phyloP scores from a whole-genome alignment of 2,329 filamentous ascomycete species.

The Aspergillus sp. region DNA sequence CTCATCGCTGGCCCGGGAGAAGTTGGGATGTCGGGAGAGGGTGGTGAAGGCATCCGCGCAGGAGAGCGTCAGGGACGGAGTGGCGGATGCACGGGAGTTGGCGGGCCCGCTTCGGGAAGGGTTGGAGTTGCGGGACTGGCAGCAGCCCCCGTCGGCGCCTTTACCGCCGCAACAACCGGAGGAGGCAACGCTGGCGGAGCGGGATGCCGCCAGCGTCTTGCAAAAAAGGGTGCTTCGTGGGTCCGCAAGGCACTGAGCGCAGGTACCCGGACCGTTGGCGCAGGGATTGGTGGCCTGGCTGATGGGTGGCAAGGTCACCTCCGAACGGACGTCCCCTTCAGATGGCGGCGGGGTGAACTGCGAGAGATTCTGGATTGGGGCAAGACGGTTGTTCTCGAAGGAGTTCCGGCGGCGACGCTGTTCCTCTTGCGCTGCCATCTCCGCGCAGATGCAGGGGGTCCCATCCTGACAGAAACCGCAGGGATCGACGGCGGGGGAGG shows the following conservation, averaged over 20 bases:
- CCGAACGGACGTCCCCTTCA: slow-evolving; percentile 57
- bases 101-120: slow-evolving; percentile 21
- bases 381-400: slow-evolving; percentile 39
- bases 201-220: slow-evolving; percentile 70
- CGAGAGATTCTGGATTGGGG: slow-evolving; percentile 47
- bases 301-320: slow-evolving; percentile 45
- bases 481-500: slow-evolving; percentile 56
- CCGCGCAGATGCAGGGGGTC: slow-evolving; percentile 79
- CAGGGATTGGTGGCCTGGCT: slow-evolving; percentile 45
- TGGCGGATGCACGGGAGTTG: slow-evolving; percentile 32
- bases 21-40: slow-evolving; percentile 72
- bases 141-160: slow-evolving; percentile 62
- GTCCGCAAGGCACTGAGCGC: slow-evolving; percentile 73
- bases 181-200: slow-evolving; percentile 34
- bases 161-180: slow-evolving; percentile 63
- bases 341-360: slow-evolving; percentile 55
- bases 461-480: slow-evolving; percentile 83
- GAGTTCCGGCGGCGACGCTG: slow-evolving; percentile 45
- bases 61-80: slow-evolving; percentile 59
- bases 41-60: slow-evolving; percentile 79
- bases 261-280: slow-evolving; percentile 72
- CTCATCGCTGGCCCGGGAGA: slow-evolving; percentile 70
- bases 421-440: slow-evolving; percentile 52
- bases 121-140: slow-evolving; percentile 42
- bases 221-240: slow-evolving; percentile 81